Evolutionary conservation across 2,329 filamentous ascomycete species (phyloP), one percentile per base, ranked within the genome.

Genomic region (Exophiala alcalophila): DNA sequence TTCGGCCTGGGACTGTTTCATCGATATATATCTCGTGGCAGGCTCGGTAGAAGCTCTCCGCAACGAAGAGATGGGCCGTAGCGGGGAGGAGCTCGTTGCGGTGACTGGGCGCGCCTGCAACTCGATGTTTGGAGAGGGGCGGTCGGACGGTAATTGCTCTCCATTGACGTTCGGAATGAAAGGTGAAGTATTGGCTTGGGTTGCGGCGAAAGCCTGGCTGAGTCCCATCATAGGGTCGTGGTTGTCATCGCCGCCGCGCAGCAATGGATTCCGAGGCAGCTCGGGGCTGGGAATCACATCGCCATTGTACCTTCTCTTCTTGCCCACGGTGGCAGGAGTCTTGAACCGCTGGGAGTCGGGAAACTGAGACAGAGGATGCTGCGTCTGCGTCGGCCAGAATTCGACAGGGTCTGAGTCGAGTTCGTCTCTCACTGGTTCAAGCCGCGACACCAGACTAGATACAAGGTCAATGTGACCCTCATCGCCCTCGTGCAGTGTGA

Each of bases 51-150:
- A 63, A 4, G 65, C 62, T 15, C 60, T 58, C 12, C 55, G 57
- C 30, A 65, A 59, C 6, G 60, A 54, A 3, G 61, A 56, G 2
- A 64, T 61, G 2, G 61, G 52, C 5, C 57, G 59, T 4, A 69
- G 65, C 2, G 70, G 70, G 4, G 66, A 69, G 1, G 64, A 46
- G 5, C 54, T 53, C 8, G 58, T 56, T 29, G 57, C 54, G 16
- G 65, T 52, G 12, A 52, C 33, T 6, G 64, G 61, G 20, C 59
- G 61, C 23, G 58, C 57, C 39, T 70, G 62, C 18, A 70, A 63
- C 25, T 69, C 65, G 14, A 73, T 57, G 49, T 70, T 67, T n/a
- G 71, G 71, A 2, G 71, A 73, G 3, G 71, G 71, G 35, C 70
- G 66, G 48, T 72, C 69, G 8, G 69, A 72, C 20, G 62, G 49